Evolutionary conservation across 129 eudicot species (phyloP), one percentile per base, ranked within the genome.

Genomic region (Calendula officinalis): DNA sequence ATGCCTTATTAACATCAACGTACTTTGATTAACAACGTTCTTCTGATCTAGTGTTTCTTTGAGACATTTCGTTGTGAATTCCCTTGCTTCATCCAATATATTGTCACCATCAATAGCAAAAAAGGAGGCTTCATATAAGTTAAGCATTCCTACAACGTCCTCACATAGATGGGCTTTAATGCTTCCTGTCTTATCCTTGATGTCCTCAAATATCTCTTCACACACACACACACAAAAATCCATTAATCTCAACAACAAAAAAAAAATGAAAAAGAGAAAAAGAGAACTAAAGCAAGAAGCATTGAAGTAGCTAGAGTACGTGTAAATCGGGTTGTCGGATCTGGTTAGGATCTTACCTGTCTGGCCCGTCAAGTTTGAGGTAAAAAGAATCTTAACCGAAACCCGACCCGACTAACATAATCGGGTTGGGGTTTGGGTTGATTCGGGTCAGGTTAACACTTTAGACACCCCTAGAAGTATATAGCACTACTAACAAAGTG

Each of bases 121-220:
- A 62, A 62, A 72, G 0, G 82, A 75, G 36, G 87, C 91, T 52
- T 84, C 90, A 4, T 84, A 80, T 54, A 84, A 55, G 36, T 39
- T 53, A 7, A 83, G 60, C 66, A 78, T 52, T 15, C 82, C 77
- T 16, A 67, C 70, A 0, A 56, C 10, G 40, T 84, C 84, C 36
- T 60, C 33, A 5, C 51, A 4, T 3, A 68, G 33, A 32, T 17
- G 2, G 3, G 50, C 15, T 50, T 78, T 75, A 22, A 81, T 63
- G 39, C 56, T 37, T 30, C 84, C 82, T 0, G 37, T 17, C 54
- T 81, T 81, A 42, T 77, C 73, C 64, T 9, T 75, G 50, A 84
- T 81, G 54, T 42, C 51, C 16, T 54, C 22, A 41, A 83, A 78
- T 36, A 75, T 76, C 41, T 75, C 84, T 78, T 42, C 56, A 73